Conservation (phyloP, 208 protist genomes). For the Leptomonas pyrrhocoris region DNA sequence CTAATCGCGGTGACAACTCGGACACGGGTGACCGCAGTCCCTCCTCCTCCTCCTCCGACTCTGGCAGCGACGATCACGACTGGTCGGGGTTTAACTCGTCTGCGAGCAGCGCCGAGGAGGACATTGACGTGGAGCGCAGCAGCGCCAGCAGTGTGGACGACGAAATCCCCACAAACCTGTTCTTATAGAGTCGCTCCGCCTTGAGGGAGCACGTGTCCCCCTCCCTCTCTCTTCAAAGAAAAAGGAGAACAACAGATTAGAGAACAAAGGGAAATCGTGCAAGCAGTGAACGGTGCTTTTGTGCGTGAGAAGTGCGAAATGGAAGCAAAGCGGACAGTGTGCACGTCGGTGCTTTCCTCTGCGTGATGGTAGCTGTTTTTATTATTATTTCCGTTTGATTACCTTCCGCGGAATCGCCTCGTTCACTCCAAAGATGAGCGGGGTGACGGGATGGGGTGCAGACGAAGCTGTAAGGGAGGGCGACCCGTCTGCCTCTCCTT, state of each 20-base stretch:
- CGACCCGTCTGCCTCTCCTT: no score
- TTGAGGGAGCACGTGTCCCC: background rate
- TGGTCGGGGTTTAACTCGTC: conserved; percentile 24
- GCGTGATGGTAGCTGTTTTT: no score
- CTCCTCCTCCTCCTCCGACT: conserved; percentile 19
- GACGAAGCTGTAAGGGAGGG: no score
- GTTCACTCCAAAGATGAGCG: no score
- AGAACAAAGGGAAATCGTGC: background rate
- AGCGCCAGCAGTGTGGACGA: conserved; percentile 34
- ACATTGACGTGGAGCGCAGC: conserved; percentile 24
- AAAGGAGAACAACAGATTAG: background rate
- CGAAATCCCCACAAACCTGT: conserved; percentile 33
- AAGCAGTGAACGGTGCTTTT: no score
- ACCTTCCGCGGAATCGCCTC: no score
- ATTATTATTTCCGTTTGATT: no score
- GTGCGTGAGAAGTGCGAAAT: no score
- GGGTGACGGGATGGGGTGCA: no score
- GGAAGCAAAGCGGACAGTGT: no score
- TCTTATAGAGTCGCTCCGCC: conserved; percentile 3
- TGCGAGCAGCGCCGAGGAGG: conserved; percentile 14
- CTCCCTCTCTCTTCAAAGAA: no score
- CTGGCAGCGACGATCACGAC: conserved; percentile 35
- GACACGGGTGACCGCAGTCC: conserved; percentile 33
- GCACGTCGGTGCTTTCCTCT: no score
- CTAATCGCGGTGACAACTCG: conserved; percentile 11